Base-by-base conservation (phyloP, 331 rosid genomes). In the Stylosanthes scabra region DNA sequence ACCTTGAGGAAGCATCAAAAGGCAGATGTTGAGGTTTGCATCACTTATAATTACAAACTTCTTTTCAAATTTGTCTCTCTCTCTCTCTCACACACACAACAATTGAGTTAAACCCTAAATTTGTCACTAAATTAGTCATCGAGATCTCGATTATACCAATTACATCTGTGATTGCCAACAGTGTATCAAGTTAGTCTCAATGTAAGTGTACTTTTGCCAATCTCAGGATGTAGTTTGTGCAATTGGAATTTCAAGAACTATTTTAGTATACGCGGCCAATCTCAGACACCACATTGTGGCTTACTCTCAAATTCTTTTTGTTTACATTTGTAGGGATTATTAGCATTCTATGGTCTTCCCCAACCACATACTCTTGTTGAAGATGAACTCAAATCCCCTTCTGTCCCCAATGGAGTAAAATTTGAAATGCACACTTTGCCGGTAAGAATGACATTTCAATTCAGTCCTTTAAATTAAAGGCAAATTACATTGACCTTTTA, bases 321-420 rank as follows among this genome's bases (percentile, higher is more conserved):
- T 41, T 41, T 41, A 4, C 9, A 11, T 71, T 16, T 52, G 2
- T 10, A 94, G 99, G 97, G 99, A 9, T 79, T 94, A 70, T 81
- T 94, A 86, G 80, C 79, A 67, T 94, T 85, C 80, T 94, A 94
- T 75, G 97, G 86, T 62, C 96, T 94, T 46, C 98, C 97, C 66
- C 84, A 74, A 42, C 97, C 93, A 54, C 87, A 89, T 34, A 71
- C 84, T 59, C 88, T 81, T 1, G 90, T 74, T 49, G 57, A 84
- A 66, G 78, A 59, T 52, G 37, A 82, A 25, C 71, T 49, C 56
- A 76, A 71, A 66, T 71, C 70, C 51, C 97, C 96, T 40, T 58
- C 89, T 54, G 29, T 82, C 87, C 68, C 96, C 94, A 74, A 66
- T 20, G 97, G 99, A 67, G 91, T 90, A 13, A 16, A 82, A 86